A percentile compares a stretch with the other conserved stretches of the same genome.
These are phyloP conservation scores for Lachnellula hyalina DNA, from an alignment of 2,329 filamentous ascomycete genomes.

Conservation along the genomic window DNA sequence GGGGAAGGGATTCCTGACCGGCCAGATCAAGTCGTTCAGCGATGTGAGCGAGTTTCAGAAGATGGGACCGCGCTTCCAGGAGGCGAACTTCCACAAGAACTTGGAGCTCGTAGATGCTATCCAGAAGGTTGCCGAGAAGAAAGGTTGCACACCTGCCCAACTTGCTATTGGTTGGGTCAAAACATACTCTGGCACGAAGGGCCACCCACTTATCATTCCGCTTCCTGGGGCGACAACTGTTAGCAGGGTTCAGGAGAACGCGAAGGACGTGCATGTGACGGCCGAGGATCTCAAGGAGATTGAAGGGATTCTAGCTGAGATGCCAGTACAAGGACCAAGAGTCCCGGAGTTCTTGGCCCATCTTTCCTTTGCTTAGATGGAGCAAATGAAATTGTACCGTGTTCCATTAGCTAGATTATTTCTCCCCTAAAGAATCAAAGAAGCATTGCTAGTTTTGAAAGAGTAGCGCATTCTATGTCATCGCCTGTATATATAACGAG, in stretches of 20 bases:
- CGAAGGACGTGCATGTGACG: conserved; percentile 17
- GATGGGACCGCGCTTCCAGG: conserved; percentile 58
- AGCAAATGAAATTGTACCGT: too few species aligned
- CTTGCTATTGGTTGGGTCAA: conserved; percentile 39
- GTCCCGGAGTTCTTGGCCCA: not conserved
- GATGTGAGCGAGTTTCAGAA: conserved; percentile 49
- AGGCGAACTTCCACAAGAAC: conserved; percentile 57
- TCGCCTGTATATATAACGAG: too few species aligned
- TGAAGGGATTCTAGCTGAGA: conserved; percentile 12
- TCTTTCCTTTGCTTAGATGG: not conserved
- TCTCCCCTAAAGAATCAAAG: too few species aligned
- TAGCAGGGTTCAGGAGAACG: conserved; percentile 28
- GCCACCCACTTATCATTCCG: conserved; percentile 36
- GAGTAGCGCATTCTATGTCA: too few species aligned
- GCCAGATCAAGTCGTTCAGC: conserved; percentile 40
- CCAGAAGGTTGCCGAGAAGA: conserved; percentile 50
- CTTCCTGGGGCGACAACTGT: conserved; percentile 28
- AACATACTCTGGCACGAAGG: conserved; percentile 4
- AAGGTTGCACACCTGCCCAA: conserved; percentile 55
- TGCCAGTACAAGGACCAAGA: not conserved
- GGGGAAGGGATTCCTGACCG: conserved; percentile 53
- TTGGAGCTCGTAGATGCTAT: conserved; percentile 54
- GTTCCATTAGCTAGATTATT: too few species aligned
- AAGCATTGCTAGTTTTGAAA: too few species aligned
- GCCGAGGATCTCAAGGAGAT: conserved; percentile 29